Evolutionary conservation across 345 rosid genomes (phyloP).

Genomic region (Hibiscus tridactylites): DNA sequence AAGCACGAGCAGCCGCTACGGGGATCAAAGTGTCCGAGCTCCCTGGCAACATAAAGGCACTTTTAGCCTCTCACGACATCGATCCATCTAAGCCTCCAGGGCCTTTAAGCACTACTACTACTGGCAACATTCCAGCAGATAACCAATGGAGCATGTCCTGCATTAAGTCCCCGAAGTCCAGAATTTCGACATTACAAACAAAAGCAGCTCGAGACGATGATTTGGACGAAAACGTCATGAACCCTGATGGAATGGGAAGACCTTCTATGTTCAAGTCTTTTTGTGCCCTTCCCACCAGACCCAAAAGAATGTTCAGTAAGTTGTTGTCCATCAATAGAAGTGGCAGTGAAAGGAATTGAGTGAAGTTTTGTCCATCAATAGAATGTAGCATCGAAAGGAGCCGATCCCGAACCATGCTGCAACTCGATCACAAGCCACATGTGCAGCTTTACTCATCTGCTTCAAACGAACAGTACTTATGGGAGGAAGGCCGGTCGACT

Average conservation of each 20-base stretch:
- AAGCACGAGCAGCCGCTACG: constrained; percentile 63
- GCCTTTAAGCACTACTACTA: constrained; percentile 57
- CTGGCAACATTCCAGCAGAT: constrained; percentile 50
- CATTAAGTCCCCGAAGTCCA: constrained; percentile 62
- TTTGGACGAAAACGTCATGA: constrained; percentile 46
- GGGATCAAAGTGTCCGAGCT: constrained; percentile 68
- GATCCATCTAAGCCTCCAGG: constrained; percentile 68
- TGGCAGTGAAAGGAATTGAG: constrained; percentile 41
- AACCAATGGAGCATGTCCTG: constrained; percentile 95
- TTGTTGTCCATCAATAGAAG: constrained; percentile 47
- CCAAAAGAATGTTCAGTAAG: constrained; percentile 55
- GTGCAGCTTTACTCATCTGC: too few species aligned
- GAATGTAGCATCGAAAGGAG: too few species aligned
- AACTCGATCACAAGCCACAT: too few species aligned
- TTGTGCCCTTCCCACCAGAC: constrained; percentile 59
- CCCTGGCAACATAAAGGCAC: constrained; percentile 81
- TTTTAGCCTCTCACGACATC: constrained; percentile 55
- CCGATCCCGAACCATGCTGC: too few species aligned
- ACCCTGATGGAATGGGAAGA: constrained; percentile 56
- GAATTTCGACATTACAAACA: constrained; percentile 60
- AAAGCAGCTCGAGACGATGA: constrained; percentile 71
- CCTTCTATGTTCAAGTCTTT: constrained; percentile 54
- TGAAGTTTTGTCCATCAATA: constrained; percentile 17
- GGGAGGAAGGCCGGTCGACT: too few species aligned
- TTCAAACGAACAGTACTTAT: too few species aligned